Conservation (phyloP, 2,329 filamentous ascomycete species). For the Diaporthe longicolla region DNA sequence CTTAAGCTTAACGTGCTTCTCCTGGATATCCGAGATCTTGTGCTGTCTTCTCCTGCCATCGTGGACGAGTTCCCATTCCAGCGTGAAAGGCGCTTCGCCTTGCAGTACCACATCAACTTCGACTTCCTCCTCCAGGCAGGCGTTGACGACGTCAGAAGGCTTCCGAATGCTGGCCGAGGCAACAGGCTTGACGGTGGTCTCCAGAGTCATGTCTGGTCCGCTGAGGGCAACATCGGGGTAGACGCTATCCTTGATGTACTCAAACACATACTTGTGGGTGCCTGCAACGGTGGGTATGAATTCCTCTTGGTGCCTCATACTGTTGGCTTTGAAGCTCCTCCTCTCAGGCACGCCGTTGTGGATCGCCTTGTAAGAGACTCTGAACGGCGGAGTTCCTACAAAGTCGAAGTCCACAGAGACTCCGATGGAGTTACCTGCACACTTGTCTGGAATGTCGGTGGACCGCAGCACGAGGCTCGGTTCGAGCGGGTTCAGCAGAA, state of each 20-base stretch:
- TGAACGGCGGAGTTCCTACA: conserved; percentile 92
- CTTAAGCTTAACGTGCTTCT: conserved; percentile 76
- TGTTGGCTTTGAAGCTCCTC: conserved; percentile 72
- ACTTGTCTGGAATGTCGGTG: conserved; percentile 93
- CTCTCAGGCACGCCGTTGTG: conserved; percentile 70
- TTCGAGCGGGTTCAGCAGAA: conserved; percentile 91
- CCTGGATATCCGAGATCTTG: conserved; percentile 73
- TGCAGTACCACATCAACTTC: conserved; percentile 78
- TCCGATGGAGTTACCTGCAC: conserved; percentile 92
- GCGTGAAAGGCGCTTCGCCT: conserved; percentile 87
- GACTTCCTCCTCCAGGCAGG: conserved; percentile 87
- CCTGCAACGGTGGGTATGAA: conserved; percentile 86
- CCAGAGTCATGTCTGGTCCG: conserved; percentile 74
- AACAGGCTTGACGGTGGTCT: conserved; percentile 94
- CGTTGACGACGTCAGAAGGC: conserved; percentile 68
- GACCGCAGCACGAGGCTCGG: conserved; percentile 81
- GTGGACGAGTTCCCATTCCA: conserved; percentile 95
- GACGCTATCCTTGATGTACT: conserved; percentile 83
- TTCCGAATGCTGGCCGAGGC: conserved; percentile 82
- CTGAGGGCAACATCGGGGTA: conserved; percentile 78
- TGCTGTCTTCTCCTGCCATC: conserved; percentile 85
- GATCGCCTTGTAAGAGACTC: conserved; percentile 81
- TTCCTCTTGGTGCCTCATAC: conserved; percentile 86
- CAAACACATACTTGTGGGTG: conserved; percentile 88
- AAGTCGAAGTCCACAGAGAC: conserved; percentile 90